A percentile compares a stretch with the other conserved stretches of the same genome.
Evolutionary conservation across 148 eudicot species (phyloP).

Genomic region (Dysphania ambrosioides): DNA sequence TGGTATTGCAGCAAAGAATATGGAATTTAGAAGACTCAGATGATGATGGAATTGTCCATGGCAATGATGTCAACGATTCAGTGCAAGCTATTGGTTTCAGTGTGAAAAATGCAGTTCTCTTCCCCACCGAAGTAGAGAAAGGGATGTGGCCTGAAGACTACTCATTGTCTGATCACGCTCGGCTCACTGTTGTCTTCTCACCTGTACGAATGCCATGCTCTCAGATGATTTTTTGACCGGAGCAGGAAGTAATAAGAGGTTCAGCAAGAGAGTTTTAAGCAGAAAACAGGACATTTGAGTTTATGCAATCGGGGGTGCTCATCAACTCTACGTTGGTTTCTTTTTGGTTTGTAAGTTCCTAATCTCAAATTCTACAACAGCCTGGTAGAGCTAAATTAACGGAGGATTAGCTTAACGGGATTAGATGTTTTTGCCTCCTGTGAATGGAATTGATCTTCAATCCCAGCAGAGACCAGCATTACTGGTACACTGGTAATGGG

Average conservation of each 20-base stretch:
- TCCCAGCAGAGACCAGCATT: neutral
- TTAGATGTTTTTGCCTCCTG: neutral
- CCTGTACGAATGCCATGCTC: constrained; percentile 90
- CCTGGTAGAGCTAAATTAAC: neutral
- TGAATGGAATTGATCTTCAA: constrained; percentile 1
- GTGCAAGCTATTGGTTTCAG: constrained; percentile 76
- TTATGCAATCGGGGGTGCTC: neutral
- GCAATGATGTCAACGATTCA: constrained; percentile 38
- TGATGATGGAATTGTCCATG: constrained; percentile 32
- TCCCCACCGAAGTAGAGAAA: constrained; percentile 93
- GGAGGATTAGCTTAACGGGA: neutral
- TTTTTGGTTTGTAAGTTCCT: neutral
- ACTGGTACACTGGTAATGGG: constrained; percentile 1
- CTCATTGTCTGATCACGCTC: constrained; percentile 96
- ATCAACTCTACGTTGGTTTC: neutral
- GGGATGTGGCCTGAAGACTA: constrained; percentile 98
- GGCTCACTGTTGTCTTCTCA: constrained; percentile 89
- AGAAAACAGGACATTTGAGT: neutral
- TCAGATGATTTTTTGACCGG: constrained; percentile 39
- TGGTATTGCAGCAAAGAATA: constrained; percentile 59
- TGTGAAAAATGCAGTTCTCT: constrained; percentile 88
- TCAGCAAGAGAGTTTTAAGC: constrained; percentile 14
- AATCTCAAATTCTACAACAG: neutral
- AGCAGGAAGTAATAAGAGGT: neutral
- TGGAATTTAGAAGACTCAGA: constrained; percentile 57